phyloP scores from a whole-genome alignment of 495 filamentous ascomycete species.

The Parathielavia appendiculata region DNA sequence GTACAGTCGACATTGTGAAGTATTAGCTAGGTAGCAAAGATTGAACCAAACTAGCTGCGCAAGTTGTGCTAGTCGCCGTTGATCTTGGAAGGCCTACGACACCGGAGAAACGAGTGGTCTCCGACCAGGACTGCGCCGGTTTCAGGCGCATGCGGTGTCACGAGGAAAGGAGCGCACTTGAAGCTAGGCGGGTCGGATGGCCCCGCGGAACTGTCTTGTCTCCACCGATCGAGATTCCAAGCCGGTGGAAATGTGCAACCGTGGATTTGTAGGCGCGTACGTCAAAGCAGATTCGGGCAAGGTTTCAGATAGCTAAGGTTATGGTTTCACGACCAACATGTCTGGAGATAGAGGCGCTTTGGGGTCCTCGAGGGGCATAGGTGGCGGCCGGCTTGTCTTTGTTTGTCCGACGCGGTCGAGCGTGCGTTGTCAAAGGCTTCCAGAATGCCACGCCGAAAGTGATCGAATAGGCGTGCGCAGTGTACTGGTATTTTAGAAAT shows the following conservation, averaged over 20 bases:
- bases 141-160: background rate
- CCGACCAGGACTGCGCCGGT: constrained; percentile 7
- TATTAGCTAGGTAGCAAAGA: constrained; percentile 7
- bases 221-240: background rate
- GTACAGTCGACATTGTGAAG: constrained; percentile 34
- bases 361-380: constrained; percentile 12
- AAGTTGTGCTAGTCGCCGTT: background rate
- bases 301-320: constrained; percentile 1
- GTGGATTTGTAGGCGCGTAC: background rate
- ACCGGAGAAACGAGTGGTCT: background rate
- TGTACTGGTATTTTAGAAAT: constrained; percentile 6
- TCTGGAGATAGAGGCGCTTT: constrained; percentile 6
- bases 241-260: background rate
- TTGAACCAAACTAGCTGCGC: background rate
- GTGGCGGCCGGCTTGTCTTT: background rate
- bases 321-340: constrained; percentile 11
- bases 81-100: background rate
- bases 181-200: background rate
- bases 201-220: background rate
- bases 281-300: background rate
- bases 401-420: background rate
- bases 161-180: too few species aligned
- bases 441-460: constrained; percentile 1
- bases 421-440: background rate
- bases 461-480: background rate